A percentile compares a stretch with the other conserved stretches of the same genome.
Evolutionary conservation across 768 basidiomycete species (phyloP).

Genomic region (Hydnum rufescens): DNA sequence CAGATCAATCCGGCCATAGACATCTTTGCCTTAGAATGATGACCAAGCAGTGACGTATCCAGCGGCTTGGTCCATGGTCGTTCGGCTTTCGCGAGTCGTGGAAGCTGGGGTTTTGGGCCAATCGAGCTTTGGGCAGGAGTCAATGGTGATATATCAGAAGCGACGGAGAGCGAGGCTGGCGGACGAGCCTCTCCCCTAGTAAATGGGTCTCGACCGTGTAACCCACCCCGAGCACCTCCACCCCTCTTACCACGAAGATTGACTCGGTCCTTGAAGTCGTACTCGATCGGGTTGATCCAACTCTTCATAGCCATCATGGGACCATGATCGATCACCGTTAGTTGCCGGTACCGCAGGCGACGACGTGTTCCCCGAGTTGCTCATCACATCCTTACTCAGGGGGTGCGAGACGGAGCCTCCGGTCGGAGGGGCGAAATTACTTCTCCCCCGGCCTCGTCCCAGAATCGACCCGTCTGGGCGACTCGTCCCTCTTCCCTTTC

Average conservation of each 20-base stretch:
- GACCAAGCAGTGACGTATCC: no score
- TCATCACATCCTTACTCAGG: no score
- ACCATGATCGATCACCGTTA: conserved; percentile 58
- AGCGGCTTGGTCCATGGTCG: conserved; percentile 69
- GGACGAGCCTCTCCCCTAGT: conserved; percentile 5
- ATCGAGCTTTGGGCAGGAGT: no score
- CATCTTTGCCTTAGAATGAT: neutral
- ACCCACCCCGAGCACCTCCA: conserved; percentile 6
- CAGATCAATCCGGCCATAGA: neutral
- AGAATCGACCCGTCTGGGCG: conserved; percentile 29
- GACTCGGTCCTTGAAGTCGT: conserved; percentile 26
- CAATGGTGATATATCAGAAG: neutral
- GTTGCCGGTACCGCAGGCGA: no score
- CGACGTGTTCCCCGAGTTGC: conserved; percentile 8
- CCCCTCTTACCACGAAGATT: conserved; percentile 24
- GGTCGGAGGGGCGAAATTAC: conserved; percentile 18
- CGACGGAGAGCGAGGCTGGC: conserved; percentile 1
- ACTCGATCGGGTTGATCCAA: conserved; percentile 42
- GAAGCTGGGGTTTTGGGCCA: no score
- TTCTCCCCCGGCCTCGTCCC: conserved; percentile 43
- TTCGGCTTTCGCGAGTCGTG: conserved; percentile 73
- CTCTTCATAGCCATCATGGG: conserved; percentile 77
- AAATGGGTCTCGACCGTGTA: neutral
- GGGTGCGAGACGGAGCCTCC: conserved; percentile 8
- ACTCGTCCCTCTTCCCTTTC: conserved; percentile 44